Percentiles rank a stretch among this genome's conserved stretches.
These are phyloP conservation scores for Diaporthe batatas DNA, from an alignment of 2,329 filamentous ascomycete genomes.

Conservation along the genomic window DNA sequence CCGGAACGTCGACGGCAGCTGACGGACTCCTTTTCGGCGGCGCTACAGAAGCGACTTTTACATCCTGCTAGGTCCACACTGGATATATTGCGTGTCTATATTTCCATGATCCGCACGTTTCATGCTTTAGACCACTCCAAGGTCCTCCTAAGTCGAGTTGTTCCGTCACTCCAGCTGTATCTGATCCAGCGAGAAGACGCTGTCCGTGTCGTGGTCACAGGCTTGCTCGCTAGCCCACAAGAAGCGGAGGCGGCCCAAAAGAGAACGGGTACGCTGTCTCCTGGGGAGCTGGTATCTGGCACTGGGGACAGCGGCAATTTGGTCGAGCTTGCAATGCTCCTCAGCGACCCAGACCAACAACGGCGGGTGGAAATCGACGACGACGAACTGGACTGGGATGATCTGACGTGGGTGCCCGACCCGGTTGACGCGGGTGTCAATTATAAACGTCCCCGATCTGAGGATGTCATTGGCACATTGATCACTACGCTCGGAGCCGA, in stretches of 20 bases:
- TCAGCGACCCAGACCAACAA: slow-evolving; percentile 72
- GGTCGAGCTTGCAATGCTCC: slow-evolving; percentile 75
- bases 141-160: slow-evolving; percentile 81
- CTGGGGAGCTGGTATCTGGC: slow-evolving; percentile 7
- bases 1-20: slow-evolving; percentile 77
- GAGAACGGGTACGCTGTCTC: slow-evolving; percentile 3
- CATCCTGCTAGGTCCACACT: slow-evolving; percentile 83
- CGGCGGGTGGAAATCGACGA: slow-evolving; percentile 67
- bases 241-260: slow-evolving; percentile 55
- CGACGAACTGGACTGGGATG: slow-evolving; percentile 87
- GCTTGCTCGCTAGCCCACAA: slow-evolving; percentile 74
- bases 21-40: slow-evolving; percentile 76
- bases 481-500: slow-evolving; percentile 90
- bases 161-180: slow-evolving; percentile 80
- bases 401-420: slow-evolving; percentile 93
- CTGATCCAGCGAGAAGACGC: slow-evolving; percentile 81
- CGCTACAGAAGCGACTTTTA: slow-evolving; percentile 75
- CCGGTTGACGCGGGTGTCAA: slow-evolving; percentile 93
- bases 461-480: slow-evolving; percentile 90
- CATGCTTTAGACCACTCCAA: slow-evolving; percentile 82
- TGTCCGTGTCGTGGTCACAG: slow-evolving; percentile 81
- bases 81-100: slow-evolving; percentile 82
- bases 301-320: slow-evolving; percentile 59
- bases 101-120: slow-evolving; percentile 83
- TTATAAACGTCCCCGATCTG: slow-evolving; percentile 88